Evolutionary conservation across 345 rosid genomes (phyloP).

Genomic region (Arabidopsis arenosa): DNA sequence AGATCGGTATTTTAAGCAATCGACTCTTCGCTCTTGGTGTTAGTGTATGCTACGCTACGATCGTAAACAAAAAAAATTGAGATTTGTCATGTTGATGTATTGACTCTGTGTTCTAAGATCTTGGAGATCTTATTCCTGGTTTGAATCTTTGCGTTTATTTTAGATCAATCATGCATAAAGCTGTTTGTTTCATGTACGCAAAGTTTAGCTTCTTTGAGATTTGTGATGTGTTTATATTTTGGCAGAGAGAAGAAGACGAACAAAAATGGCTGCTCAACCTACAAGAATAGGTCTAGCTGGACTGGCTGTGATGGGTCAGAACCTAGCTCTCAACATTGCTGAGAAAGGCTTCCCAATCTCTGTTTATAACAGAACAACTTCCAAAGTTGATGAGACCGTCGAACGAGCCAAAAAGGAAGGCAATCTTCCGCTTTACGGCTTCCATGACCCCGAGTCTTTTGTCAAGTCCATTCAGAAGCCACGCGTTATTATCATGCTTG

Average conservation of each 20-base stretch:
- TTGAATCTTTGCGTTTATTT: neutral
- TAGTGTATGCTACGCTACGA: constrained; percentile 4
- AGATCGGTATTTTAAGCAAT: constrained; percentile 19
- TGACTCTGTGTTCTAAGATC: constrained; percentile 15
- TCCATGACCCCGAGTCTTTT: constrained; percentile 85
- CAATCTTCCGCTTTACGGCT: constrained; percentile 75
- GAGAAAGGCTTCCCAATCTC: constrained; percentile 97
- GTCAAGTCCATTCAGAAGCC: constrained; percentile 87
- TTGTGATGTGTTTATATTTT: neutral
- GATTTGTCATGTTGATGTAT: neutral
- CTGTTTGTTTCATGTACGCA: neutral
- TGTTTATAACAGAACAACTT: constrained; percentile 86
- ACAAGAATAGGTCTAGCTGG: constrained; percentile 96
- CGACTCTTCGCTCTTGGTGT: neutral
- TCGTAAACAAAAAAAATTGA: neutral
- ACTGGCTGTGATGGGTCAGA: constrained; percentile 98
- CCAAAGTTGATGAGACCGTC: constrained; percentile 90
- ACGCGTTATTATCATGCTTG: constrained; percentile 93
- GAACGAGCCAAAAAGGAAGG: constrained; percentile 92
- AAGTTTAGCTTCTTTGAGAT: constrained; percentile 10
- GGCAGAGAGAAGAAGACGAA: constrained; percentile 42
- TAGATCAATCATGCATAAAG: neutral
- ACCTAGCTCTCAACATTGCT: constrained; percentile 90
- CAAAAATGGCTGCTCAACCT: constrained; percentile 63
- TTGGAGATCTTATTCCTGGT: constrained; percentile 4